Percentiles rank a stretch among this genome's conserved stretches.
These are phyloP conservation scores for Inga leiocalycina DNA, from an alignment of 306 rosid genomes.

Conservation along the genomic window DNA sequence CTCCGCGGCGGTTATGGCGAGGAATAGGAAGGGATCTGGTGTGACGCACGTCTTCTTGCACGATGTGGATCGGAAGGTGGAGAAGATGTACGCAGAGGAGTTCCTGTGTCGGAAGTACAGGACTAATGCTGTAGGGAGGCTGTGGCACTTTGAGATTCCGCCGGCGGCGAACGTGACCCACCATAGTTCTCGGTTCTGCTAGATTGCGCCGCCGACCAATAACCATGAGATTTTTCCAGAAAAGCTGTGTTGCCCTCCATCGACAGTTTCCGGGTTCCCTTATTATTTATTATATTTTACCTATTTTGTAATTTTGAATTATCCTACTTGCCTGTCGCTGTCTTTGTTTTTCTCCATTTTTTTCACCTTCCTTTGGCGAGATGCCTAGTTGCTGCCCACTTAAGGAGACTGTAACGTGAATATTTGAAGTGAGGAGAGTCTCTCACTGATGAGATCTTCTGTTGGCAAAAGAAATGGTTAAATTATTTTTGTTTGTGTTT, in stretches of 20 bases:
- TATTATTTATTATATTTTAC: background rate
- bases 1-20: constrained; percentile 90
- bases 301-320: background rate
- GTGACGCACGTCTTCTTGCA: constrained; percentile 85
- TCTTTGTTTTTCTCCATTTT: background rate
- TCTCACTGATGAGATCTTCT: background rate
- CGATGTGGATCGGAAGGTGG: constrained; percentile 87
- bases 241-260: background rate
- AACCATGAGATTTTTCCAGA: background rate
- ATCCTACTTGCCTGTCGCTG: background rate
- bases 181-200: constrained; percentile 43
- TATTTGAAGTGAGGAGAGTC: background rate
- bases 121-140: constrained; percentile 67
- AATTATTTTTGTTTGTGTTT: too few species aligned
- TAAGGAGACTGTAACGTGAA: background rate
- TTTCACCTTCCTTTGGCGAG: background rate
- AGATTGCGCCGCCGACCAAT: constrained; percentile 3
- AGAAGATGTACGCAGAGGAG: constrained; percentile 74
- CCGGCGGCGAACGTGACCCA: constrained; percentile 39
- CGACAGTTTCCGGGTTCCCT: background rate
- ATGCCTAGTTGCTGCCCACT: background rate
- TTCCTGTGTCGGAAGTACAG: constrained; percentile 68
- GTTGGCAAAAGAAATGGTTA: background rate
- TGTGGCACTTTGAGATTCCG: constrained; percentile 81
- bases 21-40: constrained; percentile 68